Evolutionary conservation across 2,329 filamentous ascomycete species (phyloP), one percentile per base, ranked within the genome.

Genomic region (Ceratocystis diversiconidia): DNA sequence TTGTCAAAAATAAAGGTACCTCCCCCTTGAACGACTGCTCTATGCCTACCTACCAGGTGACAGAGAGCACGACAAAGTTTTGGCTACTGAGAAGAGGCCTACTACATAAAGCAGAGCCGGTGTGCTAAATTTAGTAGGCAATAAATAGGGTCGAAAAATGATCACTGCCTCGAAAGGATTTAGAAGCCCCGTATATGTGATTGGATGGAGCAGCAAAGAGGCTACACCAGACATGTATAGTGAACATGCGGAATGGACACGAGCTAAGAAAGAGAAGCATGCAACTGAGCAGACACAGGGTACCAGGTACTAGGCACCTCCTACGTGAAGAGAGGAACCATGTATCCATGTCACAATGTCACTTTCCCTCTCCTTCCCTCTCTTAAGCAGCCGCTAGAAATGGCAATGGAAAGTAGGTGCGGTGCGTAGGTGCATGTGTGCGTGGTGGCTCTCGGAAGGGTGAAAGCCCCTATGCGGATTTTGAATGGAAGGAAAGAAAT

Each of bases 141-240:
- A 5, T 10, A 32, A 25, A 15, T 19, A n/a, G 17, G 25, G 30
- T 25, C 19, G 25, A 32, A 4, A 59, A 32, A 32, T 59, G 55
- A 59, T 30, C 55, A 59, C 55, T 32, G 55, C 55, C 55, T 15
- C 48, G 48, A 52, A 52, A 52, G 48, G 48, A 52, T 52, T 52
- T 6, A 15, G 22, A 52, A 25, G 48, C 22, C 19, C 48, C 48
- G 48, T 52, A 52, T 52, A 52, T 52, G 48, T 52, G 48, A 15
- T 52, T 52, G 48, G 48, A 15, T 28, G 25, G 48, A 25, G 25
- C 48, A 25, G 25, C 48, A 52, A 3, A 25, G 48, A 52, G 25
- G 48, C 48, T 52, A 52, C 48, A 52, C 36, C 48, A 28, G 46
- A 48, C 46, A 50, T 50, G 32, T 36, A 36, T 10, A 36, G 32